These are phyloP conservation scores for Xylariaceae sp. DNA, from an alignment of 2,329 filamentous ascomycete genomes.

Conservation along the genomic window DNA sequence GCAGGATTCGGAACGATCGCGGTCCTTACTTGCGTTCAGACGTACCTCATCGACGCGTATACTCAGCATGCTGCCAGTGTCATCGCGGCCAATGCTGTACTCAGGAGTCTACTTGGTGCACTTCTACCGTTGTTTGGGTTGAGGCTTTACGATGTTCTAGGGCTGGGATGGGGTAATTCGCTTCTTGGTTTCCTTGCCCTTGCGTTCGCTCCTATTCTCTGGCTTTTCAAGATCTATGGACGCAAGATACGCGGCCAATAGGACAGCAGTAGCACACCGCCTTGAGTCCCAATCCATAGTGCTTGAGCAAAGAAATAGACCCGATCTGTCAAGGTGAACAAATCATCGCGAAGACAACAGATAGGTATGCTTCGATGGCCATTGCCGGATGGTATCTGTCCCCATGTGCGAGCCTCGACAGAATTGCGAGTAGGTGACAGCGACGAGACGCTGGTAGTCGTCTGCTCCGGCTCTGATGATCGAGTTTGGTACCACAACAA, in stretches of 20 bases:
- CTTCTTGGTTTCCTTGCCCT: constrained; percentile 31
- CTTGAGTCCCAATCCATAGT: no score
- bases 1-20: constrained; percentile 41
- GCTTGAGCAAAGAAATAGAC: no score
- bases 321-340: no score
- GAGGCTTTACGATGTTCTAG: constrained; percentile 29
- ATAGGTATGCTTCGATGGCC: no score
- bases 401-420: no score
- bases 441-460: no score
- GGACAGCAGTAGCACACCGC: no score
- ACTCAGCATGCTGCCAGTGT: constrained; percentile 38
- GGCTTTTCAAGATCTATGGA: constrained; percentile 24
- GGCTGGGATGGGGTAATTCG: constrained; percentile 34
- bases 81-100: constrained; percentile 57
- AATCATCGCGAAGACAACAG: no score
- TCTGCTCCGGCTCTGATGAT: no score
- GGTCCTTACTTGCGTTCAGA: constrained; percentile 49
- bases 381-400: no score
- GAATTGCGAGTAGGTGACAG: no score
- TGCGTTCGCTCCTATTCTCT: constrained; percentile 22
- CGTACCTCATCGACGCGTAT: constrained; percentile 57
- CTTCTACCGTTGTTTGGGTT: constrained; percentile 50
- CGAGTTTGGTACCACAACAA: no score
- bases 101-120: constrained; percentile 50
- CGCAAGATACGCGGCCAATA: constrained; percentile 11